Base-by-base conservation (phyloP, 1,284 basidiomycete genomes). In the Peniophora sp. region DNA sequence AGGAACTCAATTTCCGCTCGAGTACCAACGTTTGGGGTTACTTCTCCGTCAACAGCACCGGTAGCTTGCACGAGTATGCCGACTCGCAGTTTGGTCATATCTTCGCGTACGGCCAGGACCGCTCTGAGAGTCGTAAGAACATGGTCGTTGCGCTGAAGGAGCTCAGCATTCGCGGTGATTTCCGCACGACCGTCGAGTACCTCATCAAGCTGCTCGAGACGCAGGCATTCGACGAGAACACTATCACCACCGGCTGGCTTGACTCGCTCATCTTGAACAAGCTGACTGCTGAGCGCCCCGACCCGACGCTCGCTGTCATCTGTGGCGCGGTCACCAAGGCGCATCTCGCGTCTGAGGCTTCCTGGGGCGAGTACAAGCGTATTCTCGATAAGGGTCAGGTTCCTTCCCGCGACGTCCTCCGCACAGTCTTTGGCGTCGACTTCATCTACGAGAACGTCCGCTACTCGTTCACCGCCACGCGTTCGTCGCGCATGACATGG, bases 91-190 rank as follows among this genome's bases (percentile, higher is more conserved):
- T 99, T 65, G 97, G 97, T 51, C 97, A 99, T 68, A 97, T 99
- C 65, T 99, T 99, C 63, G 96, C 97, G 25, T 99, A 98, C 64
- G 97, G 97, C 52, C 90, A 96, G 68, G 95, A 99, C 67, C 90
- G 97, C 59, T 77, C 83, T 56, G 96, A 99, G 70, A 91, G 90
- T 61, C 74, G 97, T 62, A 99, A 99, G 79, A 97, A 98, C 67
- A 99, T 99, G 96, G 95, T 99, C 57, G 90, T 99, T 61, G 96
- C 97, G 16, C 76, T 99, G 61, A 99, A 99, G 75, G 97, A 99
- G 69, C 75, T 99, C 55, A 95, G 91, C 65, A 99, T 99, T 65
- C 93, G 97, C 61, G 97, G 97, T 55, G 97, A 99, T 68, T 99
- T 99, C 78, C 77, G 97, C 55, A 98, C 94, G 20, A 99, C 97